Base-by-base conservation (phyloP, 179 eudicot species). In the Heliamphora pulchella region DNA sequence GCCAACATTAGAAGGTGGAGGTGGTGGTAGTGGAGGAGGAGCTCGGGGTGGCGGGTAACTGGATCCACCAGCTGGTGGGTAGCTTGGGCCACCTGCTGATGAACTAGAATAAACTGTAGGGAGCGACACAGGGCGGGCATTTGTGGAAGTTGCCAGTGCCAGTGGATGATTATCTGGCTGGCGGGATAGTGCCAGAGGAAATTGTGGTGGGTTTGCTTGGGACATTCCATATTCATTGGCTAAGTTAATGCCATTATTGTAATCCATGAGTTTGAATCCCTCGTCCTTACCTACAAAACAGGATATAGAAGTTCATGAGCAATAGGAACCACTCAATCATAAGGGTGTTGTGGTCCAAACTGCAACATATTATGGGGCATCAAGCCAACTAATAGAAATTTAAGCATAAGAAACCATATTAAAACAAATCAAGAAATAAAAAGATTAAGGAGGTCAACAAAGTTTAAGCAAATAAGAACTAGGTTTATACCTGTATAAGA, bases 1-100 rank as follows among this genome's bases (percentile, higher is more conserved):
- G 47, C 94, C 91, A 3, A 64, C 83, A 75, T 86, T 88, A 67
- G 89, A 86, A 79, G 92, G 87, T 6, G 88, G 89, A 1, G 86
- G 88, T 51, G 88, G 86, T 0, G 89, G 85, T 53, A 82, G 88
- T 14, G 87, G 85, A 20, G 82, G 87, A 5, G 84, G 87, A 51
- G 85, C 76, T 20, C 72, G 87, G 0, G 88, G 87, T 5, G 87
- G 89, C 79, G 75, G 86, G 67, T 82, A 78, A 77, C 83, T 65
- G 22, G 76, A 78, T 22, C 88, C 83, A 7, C 57, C 82, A 2
- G 78, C 82, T 57, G 84, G 44, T 3, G 81, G 78, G 77, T 74
- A 67, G 71, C 67, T 73, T 73, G 85, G 84, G 65, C 86, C 72
- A 1, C 69, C 68, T 80, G 17, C 75, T 17, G 85, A 79, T n/a